Percentiles rank a stretch among this genome's conserved stretches.
Evolutionary conservation across 768 basidiomycete species (phyloP).

Genomic region (Phlegmacium glaucopus): DNA sequence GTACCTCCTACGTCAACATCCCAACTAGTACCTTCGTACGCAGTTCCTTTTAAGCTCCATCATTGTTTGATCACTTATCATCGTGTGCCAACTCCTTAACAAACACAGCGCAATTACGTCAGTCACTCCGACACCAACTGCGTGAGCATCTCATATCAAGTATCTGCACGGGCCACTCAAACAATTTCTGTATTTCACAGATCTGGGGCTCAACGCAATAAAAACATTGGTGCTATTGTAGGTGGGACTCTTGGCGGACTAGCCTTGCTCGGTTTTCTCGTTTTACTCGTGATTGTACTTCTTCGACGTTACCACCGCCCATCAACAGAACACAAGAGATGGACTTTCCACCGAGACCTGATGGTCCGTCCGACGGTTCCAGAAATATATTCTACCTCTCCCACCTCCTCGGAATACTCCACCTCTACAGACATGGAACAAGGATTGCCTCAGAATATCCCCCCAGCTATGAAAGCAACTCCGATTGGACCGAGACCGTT

Average conservation of each 20-base stretch:
- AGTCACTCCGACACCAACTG: neutral
- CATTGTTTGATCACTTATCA: too few relatives aligned
- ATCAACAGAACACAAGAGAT: constrained; percentile 6
- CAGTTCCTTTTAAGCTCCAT: too few relatives aligned
- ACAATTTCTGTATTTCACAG: too few relatives aligned
- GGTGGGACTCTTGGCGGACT: constrained; percentile 15
- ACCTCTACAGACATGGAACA: constrained; percentile 6
- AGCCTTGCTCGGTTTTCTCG: constrained; percentile 12
- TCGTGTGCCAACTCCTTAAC: too few relatives aligned
- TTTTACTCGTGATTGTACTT: constrained; percentile 8
- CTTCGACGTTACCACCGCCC: constrained; percentile 9
- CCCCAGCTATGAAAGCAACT: neutral
- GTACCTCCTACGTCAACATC: too few relatives aligned
- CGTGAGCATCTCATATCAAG: neutral
- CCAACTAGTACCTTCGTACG: too few relatives aligned
- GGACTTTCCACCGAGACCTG: constrained; percentile 17
- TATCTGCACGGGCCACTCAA: neutral
- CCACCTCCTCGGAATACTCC: neutral
- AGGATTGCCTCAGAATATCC: neutral
- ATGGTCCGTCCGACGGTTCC: constrained; percentile 15
- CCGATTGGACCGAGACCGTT: constrained; percentile 11
- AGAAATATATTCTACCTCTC: neutral
- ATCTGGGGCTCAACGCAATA: neutral
- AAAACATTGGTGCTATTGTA: constrained; percentile 16
- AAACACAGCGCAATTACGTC: neutral